A percentile compares a stretch with the other conserved stretches of the same genome.
Evolutionary conservation across 495 filamentous ascomycete species (phyloP).

Genomic region (Tuber calosporum): DNA sequence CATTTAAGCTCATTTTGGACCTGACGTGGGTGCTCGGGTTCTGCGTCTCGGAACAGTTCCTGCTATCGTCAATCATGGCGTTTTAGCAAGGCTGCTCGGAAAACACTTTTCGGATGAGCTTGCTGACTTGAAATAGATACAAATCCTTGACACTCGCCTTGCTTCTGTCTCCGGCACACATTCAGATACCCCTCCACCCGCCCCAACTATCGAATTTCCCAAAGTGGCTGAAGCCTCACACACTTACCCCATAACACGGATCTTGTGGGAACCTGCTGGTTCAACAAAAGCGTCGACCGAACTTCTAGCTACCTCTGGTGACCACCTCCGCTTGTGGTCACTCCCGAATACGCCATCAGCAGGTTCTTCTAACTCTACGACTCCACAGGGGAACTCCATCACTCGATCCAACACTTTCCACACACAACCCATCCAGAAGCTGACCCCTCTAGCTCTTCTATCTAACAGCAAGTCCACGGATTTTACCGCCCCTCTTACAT

Average conservation of each 20-base stretch:
- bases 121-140: conserved; percentile 56
- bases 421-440: conserved; percentile 66
- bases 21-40: background rate
- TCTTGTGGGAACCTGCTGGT: conserved; percentile 96
- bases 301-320: conserved; percentile 89
- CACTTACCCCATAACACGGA: conserved; percentile 92
- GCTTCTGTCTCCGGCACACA: conserved; percentile 49
- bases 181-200: conserved; percentile 62
- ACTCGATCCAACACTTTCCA: conserved; percentile 56
- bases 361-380: conserved; percentile 50
- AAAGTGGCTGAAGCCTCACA: conserved; percentile 97
- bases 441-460: conserved; percentile 85
- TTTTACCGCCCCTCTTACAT: conserved; percentile 92
- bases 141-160: conserved; percentile 80
- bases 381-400: conserved; percentile 61
- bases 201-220: conserved; percentile 77
- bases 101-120: background rate
- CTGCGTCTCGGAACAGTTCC: background rate
- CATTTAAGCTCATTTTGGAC: background rate
- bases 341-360: conserved; percentile 48
- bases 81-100: background rate
- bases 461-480: conserved; percentile 98
- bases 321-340: conserved; percentile 94
- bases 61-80: background rate
- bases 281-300: conserved; percentile 95